Evolutionary conservation across 352 stramenopile genomes (phyloP), one percentile per base, ranked within the genome.

Genomic region (Pythium apleroticum): DNA sequence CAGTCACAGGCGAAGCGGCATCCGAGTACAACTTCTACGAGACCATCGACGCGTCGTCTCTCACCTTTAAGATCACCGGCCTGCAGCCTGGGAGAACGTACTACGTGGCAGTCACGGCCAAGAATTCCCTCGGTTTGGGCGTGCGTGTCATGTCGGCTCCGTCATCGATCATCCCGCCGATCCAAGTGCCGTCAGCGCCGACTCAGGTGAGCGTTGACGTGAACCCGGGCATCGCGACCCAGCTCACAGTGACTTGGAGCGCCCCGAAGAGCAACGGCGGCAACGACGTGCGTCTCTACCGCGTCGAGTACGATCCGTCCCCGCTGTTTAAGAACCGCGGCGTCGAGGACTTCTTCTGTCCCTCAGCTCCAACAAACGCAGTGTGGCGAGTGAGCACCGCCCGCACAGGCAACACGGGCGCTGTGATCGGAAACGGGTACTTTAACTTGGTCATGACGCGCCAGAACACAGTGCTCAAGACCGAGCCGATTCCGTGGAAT

Each of bases 401-500:
- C 8, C 77, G 72, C 9, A 69, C 68, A 25, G 68, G 33, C 11
- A 28, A 22, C 17, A 63, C 60, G 0, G 78, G 72, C 10, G 60
- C 73, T 1, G 30, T 72, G 0, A 89, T 91, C 12, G 68, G 56
- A 9, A 76, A 67, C 15, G 85, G 85, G 0, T 91, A 71, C 58
- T 93, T 93, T 45, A 73, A 66, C 5, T 24, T 93, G 14, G 37
- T 78, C 37, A 66, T 93, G 19, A 89, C 71, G 19, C 73, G 82
- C 0, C 68, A 74, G 20, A 84, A 87, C 48, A 52, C 61, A 2
- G 57, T 83, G 9, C 57, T 78, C 31, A 74, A 70, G 11, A 88
- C 84, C 8, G 74, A 97, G 48, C 81, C 89, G 15, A 98, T 99
- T 63, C 88, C 93, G 22, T 98, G 94, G 78, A 86, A 99, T 71